Evolutionary conservation across 106 monocot genomes (phyloP), one percentile per base, ranked within the genome.

Genomic region (Dendrobium huoshanense): DNA sequence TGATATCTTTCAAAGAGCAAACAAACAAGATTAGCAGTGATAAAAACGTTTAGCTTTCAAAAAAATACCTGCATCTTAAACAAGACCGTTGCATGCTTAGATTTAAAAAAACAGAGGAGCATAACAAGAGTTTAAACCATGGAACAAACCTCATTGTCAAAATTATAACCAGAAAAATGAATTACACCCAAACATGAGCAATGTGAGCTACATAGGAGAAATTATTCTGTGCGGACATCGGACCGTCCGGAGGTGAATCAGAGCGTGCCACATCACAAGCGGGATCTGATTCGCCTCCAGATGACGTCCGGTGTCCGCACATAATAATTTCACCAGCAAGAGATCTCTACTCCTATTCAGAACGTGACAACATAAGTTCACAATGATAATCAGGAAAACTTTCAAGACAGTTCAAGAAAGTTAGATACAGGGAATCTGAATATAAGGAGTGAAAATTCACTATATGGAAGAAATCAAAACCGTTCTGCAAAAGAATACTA

Each of bases 1-100:
- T 90, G 58, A 90, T 87, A 93, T 93, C 93, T 93, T 88, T 47
- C 40, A 79, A 85, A 85, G 77, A 44, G 59, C 16, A 43, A 73
- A 11, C 27, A 68, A 68, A 29, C 40, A 74, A 74, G 7, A 74
- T 8, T 5, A 74, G 43, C 74, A 74, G 8, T 43, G 29, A n/a
- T 4, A n/a, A 74, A 43, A 74, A 74, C 1, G 18, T 42, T 74
- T 20, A 42, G 43, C 42, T n/a, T 74, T 74, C 18, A 1, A 20
- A 41, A 20, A 0, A 20, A 44, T 43, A 43, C n/a, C 29, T 42
- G 20, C 43, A 20, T 74, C 42, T 31, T 31, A 74, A 42, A 8
- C 24, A 43, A 41, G 42, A 9, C 74, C 24, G 7, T 74, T 74
- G 20, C 20, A 44, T 42, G 42, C 43, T 74, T 42, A 18, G 74